Evolutionary conservation across 2,329 filamentous ascomycete genomes (phyloP), one percentile per base, ranked within the genome.

Genomic region (Talaromyces sp.): DNA sequence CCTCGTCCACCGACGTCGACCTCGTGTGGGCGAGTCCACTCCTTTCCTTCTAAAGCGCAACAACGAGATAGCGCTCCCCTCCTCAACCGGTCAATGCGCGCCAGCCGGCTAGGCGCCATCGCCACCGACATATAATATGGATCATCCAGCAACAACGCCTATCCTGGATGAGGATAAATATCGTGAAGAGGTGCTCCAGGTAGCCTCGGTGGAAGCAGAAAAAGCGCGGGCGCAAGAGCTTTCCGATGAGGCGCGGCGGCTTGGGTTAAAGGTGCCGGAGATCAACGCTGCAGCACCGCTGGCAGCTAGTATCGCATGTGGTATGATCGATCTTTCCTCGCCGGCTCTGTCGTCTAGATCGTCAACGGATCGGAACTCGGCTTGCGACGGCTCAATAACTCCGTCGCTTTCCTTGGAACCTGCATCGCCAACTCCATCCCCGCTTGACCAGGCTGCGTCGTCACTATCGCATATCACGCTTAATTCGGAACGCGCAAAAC

Each of bases 151-250:
- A n/a, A 30, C 49, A 36, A 54, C 42, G 30, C 36, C 59, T 29
- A 20, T 59, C 36, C 55, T 75, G 39, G 73, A 76, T 51, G 68
- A 74, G 51, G 63, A 64, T 44, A 62, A 65, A 58, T 77, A 76
- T 61, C 69, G 72, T 51, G 55, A 49, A 17, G 65, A 69, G 32
- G 73, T 77, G 41, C 69, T 77, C 20, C 59, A 55, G 3, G 60
- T 73, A 27, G 47, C 61, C 19, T 64, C 69, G n/a, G 62, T 63
- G 32, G 65, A 72, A 51, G 67, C 69, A 10, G 75, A 77, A 60
- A 62, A 68, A 50, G 67, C 67, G 52, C 63, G 69, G 33, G 72
- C 75, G 58, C 69, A 73, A 52, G 59, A 57, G 27, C 64, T 78
- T 39, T 56, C 68, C 27, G 62, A 68, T 17, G 72, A 76, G 51